Percentiles rank a stretch among this genome's conserved stretches.
Conservation (phyloP, 2,329 filamentous ascomycete species). For the Ophiostoma sp. region DNA sequence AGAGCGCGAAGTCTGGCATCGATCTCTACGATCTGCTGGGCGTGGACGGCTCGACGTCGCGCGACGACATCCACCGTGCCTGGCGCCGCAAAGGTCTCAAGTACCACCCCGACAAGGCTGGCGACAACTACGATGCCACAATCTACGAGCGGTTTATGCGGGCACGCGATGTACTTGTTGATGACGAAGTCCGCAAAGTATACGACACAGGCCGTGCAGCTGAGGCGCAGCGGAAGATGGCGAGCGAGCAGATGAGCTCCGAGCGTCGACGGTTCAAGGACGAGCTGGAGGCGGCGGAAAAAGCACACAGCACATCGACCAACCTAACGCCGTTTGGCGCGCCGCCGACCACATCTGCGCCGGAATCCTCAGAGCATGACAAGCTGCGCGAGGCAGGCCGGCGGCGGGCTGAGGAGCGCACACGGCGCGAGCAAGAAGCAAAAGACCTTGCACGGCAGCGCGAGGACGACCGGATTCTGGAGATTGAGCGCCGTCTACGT, state of each 20-base stretch:
- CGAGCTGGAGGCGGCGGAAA: constrained; percentile 75
- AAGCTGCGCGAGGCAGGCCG: constrained; percentile 35
- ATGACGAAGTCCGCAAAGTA: constrained; percentile 62
- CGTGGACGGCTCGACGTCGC: constrained; percentile 58
- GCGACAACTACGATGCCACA: constrained; percentile 65
- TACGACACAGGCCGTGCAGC: constrained; percentile 76
- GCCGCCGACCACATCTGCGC: constrained; percentile 1
- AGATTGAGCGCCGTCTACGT: constrained; percentile 41
- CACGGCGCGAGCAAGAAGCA: constrained; percentile 40
- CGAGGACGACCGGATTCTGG: constrained; percentile 39
- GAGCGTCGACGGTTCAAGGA: constrained; percentile 73
- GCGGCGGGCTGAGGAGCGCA: constrained; percentile 39
- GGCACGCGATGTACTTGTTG: constrained; percentile 77
- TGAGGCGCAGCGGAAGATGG: constrained; percentile 61
- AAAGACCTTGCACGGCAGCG: constrained; percentile 40
- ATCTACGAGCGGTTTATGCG: constrained; percentile 82
- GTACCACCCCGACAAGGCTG: constrained; percentile 89
- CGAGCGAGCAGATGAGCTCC: constrained; percentile 68
- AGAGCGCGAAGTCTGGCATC: constrained; percentile 55
- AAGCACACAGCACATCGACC: constrained; percentile 41
- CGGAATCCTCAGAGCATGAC: constrained; percentile 20
- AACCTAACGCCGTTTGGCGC: constrained; percentile 28
- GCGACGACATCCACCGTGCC: constrained; percentile 72
- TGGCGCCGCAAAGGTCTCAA: constrained; percentile 77
- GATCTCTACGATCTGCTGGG: constrained; percentile 77